Conservation (phyloP, 2,329 filamentous ascomycete species). For the Penicillium sp. region DNA sequence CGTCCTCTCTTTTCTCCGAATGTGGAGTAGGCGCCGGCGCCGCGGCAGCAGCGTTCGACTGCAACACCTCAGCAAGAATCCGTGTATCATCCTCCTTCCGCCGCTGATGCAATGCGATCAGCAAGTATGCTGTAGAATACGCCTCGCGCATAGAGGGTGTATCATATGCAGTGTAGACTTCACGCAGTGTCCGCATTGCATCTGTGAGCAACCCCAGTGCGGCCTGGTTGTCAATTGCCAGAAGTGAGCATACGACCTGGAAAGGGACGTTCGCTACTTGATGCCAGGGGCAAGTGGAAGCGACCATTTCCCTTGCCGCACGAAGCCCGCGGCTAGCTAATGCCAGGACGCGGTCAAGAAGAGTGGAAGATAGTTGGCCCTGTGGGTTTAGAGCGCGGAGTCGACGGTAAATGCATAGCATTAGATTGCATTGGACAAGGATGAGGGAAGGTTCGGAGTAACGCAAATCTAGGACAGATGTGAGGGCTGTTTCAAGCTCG, state of each 20-base stretch:
- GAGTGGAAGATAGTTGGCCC: slow-evolving; percentile 36
- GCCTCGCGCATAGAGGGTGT: slow-evolving; percentile 52
- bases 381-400: slow-evolving; percentile 51
- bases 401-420: slow-evolving; percentile 54
- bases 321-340: slow-evolving; percentile 46
- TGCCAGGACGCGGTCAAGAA: slow-evolving; percentile 48
- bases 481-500: slow-evolving; percentile 46
- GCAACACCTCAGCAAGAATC: slow-evolving; percentile 40
- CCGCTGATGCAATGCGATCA: slow-evolving; percentile 52
- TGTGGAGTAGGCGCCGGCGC: slow-evolving; percentile 11
- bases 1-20: not conserved
- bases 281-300: slow-evolving; percentile 52
- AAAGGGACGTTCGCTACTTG: slow-evolving; percentile 60
- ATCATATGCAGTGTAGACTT: slow-evolving; percentile 45
- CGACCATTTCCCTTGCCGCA: slow-evolving; percentile 48
- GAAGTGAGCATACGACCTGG: slow-evolving; percentile 54
- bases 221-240: slow-evolving; percentile 53
- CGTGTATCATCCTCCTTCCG: slow-evolving; percentile 46
- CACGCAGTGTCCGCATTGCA: slow-evolving; percentile 49
- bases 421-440: slow-evolving; percentile 54
- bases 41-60: slow-evolving; percentile 33
- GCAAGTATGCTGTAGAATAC: slow-evolving; percentile 52
- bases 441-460: slow-evolving; percentile 46
- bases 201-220: slow-evolving; percentile 49
- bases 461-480: slow-evolving; percentile 39